These are phyloP conservation scores for Saturnispora hagleri DNA, from an alignment of 805 yeast genomes.

Conservation along the genomic window DNA sequence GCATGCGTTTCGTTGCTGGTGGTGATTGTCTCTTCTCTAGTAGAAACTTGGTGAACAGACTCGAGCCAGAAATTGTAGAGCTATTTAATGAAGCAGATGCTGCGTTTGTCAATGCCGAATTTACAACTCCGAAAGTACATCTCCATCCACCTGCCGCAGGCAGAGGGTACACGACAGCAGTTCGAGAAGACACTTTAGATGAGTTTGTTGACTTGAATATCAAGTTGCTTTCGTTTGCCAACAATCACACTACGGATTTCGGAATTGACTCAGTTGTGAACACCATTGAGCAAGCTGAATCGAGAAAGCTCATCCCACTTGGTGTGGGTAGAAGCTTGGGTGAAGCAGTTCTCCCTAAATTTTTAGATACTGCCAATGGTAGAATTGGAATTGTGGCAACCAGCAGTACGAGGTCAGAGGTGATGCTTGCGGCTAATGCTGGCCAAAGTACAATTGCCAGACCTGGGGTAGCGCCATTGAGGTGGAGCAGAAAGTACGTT, in stretches of 20 bases:
- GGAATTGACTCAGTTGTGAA: slow-evolving; percentile 21
- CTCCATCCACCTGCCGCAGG: slow-evolving; percentile 22
- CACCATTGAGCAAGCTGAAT: slow-evolving; percentile 20
- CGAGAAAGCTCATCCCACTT: slow-evolving; percentile 18
- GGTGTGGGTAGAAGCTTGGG: slow-evolving; percentile 24
- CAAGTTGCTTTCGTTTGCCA: slow-evolving; percentile 20
- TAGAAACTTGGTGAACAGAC: slow-evolving; percentile 19
- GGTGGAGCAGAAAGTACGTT: slow-evolving; percentile 23
- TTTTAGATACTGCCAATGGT: slow-evolving; percentile 21
- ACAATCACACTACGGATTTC: slow-evolving; percentile 24
- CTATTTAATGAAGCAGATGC: slow-evolving; percentile 20
- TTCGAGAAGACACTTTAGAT: slow-evolving; percentile 18
- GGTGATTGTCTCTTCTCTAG: slow-evolving; percentile 25
- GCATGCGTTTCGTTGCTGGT: slow-evolving; percentile 20
- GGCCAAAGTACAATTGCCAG: slow-evolving; percentile 22
- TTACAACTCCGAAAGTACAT: slow-evolving; percentile 22
- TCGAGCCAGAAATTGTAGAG: slow-evolving; percentile 20
- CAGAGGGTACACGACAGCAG: slow-evolving; percentile 22
- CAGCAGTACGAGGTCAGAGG: slow-evolving; percentile 21
- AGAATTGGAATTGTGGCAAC: slow-evolving; percentile 23
- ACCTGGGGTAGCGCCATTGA: slow-evolving; percentile 23
- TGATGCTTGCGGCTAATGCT: slow-evolving; percentile 20
- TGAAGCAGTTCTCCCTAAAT: slow-evolving; percentile 20
- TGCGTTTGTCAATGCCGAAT: slow-evolving; percentile 23
- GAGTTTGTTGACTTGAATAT: slow-evolving; percentile 21